Evolutionary conservation across 2,329 filamentous ascomycete species (phyloP).

Genomic region (Pseudonectria foliicola): DNA sequence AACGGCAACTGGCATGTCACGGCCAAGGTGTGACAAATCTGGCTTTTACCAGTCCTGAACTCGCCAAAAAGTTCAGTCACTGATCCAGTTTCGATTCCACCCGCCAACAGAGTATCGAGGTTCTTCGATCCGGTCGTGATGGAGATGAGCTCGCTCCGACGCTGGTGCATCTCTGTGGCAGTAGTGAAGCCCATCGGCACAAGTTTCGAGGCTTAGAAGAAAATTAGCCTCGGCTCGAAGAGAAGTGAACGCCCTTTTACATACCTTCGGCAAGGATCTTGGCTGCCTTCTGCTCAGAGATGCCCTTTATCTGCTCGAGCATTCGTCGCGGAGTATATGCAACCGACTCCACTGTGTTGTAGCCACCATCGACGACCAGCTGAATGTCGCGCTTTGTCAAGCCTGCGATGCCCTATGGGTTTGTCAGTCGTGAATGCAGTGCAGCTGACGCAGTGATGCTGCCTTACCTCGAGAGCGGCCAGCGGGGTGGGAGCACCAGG

Average conservation of each 20-base stretch:
- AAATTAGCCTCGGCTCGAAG: constrained; percentile 5
- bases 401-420: constrained; percentile 67
- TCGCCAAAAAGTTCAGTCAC: constrained; percentile 98
- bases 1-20: constrained; percentile 97
- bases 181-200: constrained; percentile 99
- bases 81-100: constrained; percentile 92
- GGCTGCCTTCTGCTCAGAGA: constrained; percentile 91
- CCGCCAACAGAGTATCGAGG: constrained; percentile 87
- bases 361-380: constrained; percentile 83
- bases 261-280: constrained; percentile 86
- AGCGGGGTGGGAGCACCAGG: constrained; percentile 93
- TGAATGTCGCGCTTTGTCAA: constrained; percentile 95
- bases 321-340: constrained; percentile 81
- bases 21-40: constrained; percentile 97
- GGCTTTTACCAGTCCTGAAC: constrained; percentile 95
- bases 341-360: constrained; percentile 90
- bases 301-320: constrained; percentile 93
- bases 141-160: constrained; percentile 92
- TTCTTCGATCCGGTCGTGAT: constrained; percentile 98
- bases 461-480: constrained; percentile 70
- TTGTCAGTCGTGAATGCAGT: constrained; percentile 7
- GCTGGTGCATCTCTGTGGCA: constrained; percentile 96
- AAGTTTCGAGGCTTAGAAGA: constrained; percentile 74
- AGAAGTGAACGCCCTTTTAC: constrained; percentile 2
- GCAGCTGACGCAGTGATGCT: background rate